Percentiles rank a stretch among this genome's conserved stretches.
phyloP scores from a whole-genome alignment of 2,329 filamentous ascomycete genomes.

The Fusarium beomiforme region DNA sequence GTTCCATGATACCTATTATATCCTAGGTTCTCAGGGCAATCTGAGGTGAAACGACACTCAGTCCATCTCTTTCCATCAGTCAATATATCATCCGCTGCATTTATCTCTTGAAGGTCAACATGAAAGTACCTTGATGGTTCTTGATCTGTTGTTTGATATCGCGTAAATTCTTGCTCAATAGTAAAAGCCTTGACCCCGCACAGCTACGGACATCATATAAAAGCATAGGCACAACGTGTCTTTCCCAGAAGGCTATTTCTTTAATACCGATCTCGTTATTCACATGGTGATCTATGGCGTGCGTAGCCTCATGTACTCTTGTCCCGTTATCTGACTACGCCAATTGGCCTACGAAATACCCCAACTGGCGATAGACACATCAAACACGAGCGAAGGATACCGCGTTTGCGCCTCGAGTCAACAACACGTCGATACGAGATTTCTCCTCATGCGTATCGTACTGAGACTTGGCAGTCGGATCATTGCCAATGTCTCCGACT shows the following conservation, averaged over 20 bases:
- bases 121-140: constrained; percentile 26
- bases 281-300: not conserved
- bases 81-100: too few species aligned
- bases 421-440: not conserved
- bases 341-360: not conserved
- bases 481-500: not conserved
- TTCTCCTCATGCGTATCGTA: not conserved
- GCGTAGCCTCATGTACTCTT: not conserved
- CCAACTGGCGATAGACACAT: not conserved
- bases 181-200: constrained; percentile 12
- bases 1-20: not conserved
- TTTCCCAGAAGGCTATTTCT: not conserved
- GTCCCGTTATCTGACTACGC: not conserved
- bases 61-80: not conserved
- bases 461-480: not conserved
- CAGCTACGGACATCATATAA: constrained; percentile 18
- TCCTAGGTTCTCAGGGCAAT: not conserved
- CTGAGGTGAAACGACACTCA: not conserved
- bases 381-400: not conserved
- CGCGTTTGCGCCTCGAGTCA: not conserved
- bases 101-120: not conserved
- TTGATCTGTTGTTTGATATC: not conserved
- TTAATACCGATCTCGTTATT: not conserved
- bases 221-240: not conserved
- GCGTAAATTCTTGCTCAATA: constrained; percentile 3